Evolutionary conservation across 306 rosid species (phyloP).

Genomic region (Rubus idaeus): DNA sequence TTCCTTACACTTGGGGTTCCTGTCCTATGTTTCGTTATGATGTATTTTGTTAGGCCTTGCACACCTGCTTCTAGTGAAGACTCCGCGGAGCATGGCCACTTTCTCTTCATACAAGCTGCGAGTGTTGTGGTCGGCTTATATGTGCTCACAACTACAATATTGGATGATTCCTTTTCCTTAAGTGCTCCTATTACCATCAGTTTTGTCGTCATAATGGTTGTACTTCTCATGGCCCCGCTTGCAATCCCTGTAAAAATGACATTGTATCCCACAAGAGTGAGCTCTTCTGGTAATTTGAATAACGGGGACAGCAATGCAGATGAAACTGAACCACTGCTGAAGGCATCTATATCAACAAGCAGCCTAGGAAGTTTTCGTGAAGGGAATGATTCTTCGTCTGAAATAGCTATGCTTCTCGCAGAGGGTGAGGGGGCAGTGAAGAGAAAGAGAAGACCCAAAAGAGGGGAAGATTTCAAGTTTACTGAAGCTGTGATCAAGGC

Average conservation of each 20-base stretch:
- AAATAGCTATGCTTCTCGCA: slow-evolving; percentile 77
- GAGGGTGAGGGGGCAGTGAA: slow-evolving; percentile 84
- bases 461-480: slow-evolving; percentile 82
- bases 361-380: slow-evolving; percentile 51
- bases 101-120: slow-evolving; percentile 60
- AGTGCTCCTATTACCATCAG: slow-evolving; percentile 30
- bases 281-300: slow-evolving; percentile 38
- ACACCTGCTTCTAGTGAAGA: slow-evolving; percentile 65
- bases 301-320: slow-evolving; percentile 34
- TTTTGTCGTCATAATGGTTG: slow-evolving; percentile 49
- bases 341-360: slow-evolving; percentile 35
- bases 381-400: slow-evolving; percentile 44
- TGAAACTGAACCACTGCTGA: slow-evolving; percentile 41
- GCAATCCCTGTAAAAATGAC: slow-evolving; percentile 80
- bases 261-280: slow-evolving; percentile 35
- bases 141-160: slow-evolving; percentile 53
- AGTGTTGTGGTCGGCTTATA: slow-evolving; percentile 63
- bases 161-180: slow-evolving; percentile 28
- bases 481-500: slow-evolving; percentile 72
- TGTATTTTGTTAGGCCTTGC: slow-evolving; percentile 71
- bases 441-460: slow-evolving; percentile 73
- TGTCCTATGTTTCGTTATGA: slow-evolving; percentile 49
- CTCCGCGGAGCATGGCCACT: slow-evolving; percentile 47
- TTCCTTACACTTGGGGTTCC: slow-evolving; percentile 72
- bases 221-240: slow-evolving; percentile 77